Evolutionary conservation across 2,329 filamentous ascomycete genomes (phyloP).

Genomic region (Aspergillus awamori): DNA sequence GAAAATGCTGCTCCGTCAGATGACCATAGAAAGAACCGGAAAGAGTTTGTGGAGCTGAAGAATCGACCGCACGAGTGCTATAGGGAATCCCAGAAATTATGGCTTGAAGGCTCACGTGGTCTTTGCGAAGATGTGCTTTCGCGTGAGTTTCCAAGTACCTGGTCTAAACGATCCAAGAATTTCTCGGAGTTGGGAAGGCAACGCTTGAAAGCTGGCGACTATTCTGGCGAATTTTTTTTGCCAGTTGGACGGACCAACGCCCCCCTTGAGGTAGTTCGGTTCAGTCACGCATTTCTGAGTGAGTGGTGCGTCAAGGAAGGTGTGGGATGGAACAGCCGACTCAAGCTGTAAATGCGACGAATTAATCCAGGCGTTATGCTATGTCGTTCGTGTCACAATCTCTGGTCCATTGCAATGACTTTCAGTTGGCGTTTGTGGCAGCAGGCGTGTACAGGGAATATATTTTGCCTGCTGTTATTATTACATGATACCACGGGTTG

Average conservation of each 20-base stretch:
- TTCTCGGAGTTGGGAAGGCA: conserved; percentile 41
- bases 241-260: conserved; percentile 48
- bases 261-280: conserved; percentile 50
- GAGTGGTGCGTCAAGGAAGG: conserved; percentile 52
- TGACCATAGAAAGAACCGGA: conserved; percentile 41
- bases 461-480: conserved; percentile 21
- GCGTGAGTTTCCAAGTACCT: conserved; percentile 48
- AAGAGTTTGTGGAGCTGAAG: conserved; percentile 46
- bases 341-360: conserved; percentile 37
- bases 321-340: conserved; percentile 47
- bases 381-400: background rate
- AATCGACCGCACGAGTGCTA: conserved; percentile 45
- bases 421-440: background rate
- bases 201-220: conserved; percentile 37
- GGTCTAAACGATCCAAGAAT: conserved; percentile 45
- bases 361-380: background rate
- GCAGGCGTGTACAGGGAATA: background rate
- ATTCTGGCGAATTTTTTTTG: conserved; percentile 44
- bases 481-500: conserved; percentile 38
- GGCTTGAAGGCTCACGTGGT: conserved; percentile 46
- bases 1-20: conserved; percentile 40
- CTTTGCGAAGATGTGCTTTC: conserved; percentile 46
- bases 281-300: conserved; percentile 47
- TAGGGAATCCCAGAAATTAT: conserved; percentile 46
- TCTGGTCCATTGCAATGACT: background rate